Evolutionary conservation across 2,329 filamentous ascomycete species (phyloP).

Genomic region (Whalleya microplaca): DNA sequence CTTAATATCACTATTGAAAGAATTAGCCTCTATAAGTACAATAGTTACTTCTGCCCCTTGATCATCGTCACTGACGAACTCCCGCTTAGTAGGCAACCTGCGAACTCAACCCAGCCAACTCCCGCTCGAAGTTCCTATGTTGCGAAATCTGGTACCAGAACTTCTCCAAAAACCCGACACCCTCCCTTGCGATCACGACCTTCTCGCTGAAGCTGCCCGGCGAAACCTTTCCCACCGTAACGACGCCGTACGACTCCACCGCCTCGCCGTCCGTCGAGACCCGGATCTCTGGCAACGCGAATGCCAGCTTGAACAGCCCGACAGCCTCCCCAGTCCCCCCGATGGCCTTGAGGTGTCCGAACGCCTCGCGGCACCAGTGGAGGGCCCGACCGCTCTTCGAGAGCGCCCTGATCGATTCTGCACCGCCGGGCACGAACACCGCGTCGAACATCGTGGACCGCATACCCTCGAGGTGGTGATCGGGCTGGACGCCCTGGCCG

Average conservation of each 20-base stretch:
- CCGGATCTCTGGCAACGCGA: slow-evolving; percentile 47
- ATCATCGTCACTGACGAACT: neutral
- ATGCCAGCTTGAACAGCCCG: slow-evolving; percentile 58
- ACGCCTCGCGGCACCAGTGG: slow-evolving; percentile 80
- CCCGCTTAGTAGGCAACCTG: slow-evolving; percentile 68
- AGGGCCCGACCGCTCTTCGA: slow-evolving; percentile 71
- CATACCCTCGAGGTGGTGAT: slow-evolving; percentile 81
- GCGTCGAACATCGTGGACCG: slow-evolving; percentile 82
- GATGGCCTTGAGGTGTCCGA: slow-evolving; percentile 80
- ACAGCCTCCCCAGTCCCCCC: slow-evolving; percentile 76
- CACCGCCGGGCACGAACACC: slow-evolving; percentile 75
- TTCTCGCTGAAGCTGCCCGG: slow-evolving; percentile 64
- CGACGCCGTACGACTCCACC: slow-evolving; percentile 75
- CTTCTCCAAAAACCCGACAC: slow-evolving; percentile 69
- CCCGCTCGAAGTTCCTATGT: slow-evolving; percentile 75
- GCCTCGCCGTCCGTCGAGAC: slow-evolving; percentile 52
- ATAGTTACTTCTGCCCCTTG: neutral
- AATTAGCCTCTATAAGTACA: no score
- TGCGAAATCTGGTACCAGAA: slow-evolving; percentile 72
- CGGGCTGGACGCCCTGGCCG: slow-evolving; percentile 63
- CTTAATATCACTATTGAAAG: no score
- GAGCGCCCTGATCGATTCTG: slow-evolving; percentile 64
- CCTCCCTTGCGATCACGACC: slow-evolving; percentile 66
- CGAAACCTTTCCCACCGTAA: slow-evolving; percentile 62
- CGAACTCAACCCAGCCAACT: slow-evolving; percentile 69